These are phyloP conservation scores for Tubosaeta sp. DNA, from an alignment of 768 basidiomycete species.

Conservation along the genomic window DNA sequence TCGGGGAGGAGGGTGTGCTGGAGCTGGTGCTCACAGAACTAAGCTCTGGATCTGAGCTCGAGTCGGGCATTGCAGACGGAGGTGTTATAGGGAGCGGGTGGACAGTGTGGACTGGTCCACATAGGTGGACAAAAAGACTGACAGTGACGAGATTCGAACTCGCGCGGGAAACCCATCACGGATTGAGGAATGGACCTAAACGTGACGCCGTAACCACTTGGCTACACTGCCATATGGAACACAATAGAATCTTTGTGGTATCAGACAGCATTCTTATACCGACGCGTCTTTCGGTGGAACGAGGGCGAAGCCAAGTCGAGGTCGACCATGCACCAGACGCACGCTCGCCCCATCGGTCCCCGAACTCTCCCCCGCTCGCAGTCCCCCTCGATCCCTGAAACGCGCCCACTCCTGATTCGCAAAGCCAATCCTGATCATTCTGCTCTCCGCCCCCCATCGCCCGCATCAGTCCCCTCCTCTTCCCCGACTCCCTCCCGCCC, in stretches of 20 bases:
- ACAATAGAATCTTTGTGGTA: rapidly evolving
- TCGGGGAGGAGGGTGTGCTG: slow-evolving; percentile 21
- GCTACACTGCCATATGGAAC: slow-evolving; percentile 43
- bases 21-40: slow-evolving; percentile 10
- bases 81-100: slow-evolving; percentile 3
- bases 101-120: slow-evolving; percentile 3
- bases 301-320: slow-evolving; percentile 3
- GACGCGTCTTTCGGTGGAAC: slow-evolving; percentile 7
- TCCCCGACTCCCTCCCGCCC: slow-evolving; percentile 32
- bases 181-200: slow-evolving; percentile 42
- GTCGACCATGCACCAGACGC: slow-evolving; percentile 26
- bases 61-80: slow-evolving; percentile 10
- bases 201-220: slow-evolving; percentile 60
- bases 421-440: slow-evolving; percentile 29
- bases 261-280: neutral
- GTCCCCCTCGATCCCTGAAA: slow-evolving; percentile 38
- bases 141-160: slow-evolving; percentile 61
- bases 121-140: slow-evolving; percentile 24
- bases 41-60: slow-evolving; percentile 7
- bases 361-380: slow-evolving; percentile 40
- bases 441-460: slow-evolving; percentile 28
- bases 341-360: slow-evolving; percentile 49
- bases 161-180: slow-evolving; percentile 58
- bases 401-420: slow-evolving; percentile 40
- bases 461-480: slow-evolving; percentile 25